A percentile compares a stretch with the other conserved stretches of the same genome.
Evolutionary conservation across 2,329 filamentous ascomycete genomes (phyloP).

Genomic region (Neonectria faginata): DNA sequence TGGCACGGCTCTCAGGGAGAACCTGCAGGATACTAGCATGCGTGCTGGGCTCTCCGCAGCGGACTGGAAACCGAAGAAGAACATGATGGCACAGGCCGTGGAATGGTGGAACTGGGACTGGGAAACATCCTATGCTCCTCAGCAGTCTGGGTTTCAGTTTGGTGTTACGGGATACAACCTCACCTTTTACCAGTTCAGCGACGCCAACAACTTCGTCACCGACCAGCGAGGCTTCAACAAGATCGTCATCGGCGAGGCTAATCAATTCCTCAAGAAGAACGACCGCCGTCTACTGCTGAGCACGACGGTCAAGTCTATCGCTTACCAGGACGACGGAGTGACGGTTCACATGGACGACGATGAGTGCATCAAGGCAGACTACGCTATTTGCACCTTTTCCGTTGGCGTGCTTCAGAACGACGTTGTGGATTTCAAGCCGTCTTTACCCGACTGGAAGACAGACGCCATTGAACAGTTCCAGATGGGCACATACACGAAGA

Average conservation of each 20-base stretch:
- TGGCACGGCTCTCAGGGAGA: constrained; percentile 67
- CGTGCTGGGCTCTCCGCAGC: constrained; percentile 69
- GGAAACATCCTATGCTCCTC: constrained; percentile 68
- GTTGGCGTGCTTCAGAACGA: constrained; percentile 75
- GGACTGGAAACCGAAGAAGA: constrained; percentile 69
- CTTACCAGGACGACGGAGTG: constrained; percentile 64
- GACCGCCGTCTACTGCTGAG: constrained; percentile 69
- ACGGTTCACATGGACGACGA: constrained; percentile 65
- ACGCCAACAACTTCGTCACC: constrained; percentile 70
- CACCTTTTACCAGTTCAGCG: constrained; percentile 71
- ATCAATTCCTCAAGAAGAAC: constrained; percentile 65
- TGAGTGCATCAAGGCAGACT: constrained; percentile 68
- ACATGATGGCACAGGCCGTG: constrained; percentile 67
- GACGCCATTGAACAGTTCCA: constrained; percentile 71
- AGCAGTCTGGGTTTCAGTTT: constrained; percentile 66
- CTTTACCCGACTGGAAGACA: constrained; percentile 73
- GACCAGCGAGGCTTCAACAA: constrained; percentile 72
- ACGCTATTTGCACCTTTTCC: constrained; percentile 76
- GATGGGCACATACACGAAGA: constrained; percentile 80
- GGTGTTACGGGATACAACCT: constrained; percentile 68
- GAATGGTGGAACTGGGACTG: constrained; percentile 72
- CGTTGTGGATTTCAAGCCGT: constrained; percentile 67
- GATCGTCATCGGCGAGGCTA: constrained; percentile 67
- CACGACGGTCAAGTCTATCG: constrained; percentile 66
- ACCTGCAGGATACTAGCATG: constrained; percentile 70